A percentile compares a stretch with the other conserved stretches of the same genome.
phyloP scores from a whole-genome alignment of 176 grass and related monocot genomes.

The Zoysia japonica region DNA sequence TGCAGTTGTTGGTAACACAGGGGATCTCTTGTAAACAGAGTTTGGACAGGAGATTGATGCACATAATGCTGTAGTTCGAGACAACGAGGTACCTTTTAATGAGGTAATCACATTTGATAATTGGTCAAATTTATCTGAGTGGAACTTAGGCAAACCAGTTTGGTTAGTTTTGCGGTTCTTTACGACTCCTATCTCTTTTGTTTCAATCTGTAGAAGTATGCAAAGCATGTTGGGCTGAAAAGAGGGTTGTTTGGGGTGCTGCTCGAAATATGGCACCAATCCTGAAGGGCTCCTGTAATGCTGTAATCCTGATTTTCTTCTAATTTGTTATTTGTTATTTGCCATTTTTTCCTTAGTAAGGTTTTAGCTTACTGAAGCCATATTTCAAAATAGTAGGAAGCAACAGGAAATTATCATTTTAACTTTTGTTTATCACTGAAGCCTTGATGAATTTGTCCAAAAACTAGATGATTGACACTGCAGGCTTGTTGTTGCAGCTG shows the following conservation, averaged over 20 bases:
- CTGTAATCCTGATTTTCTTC: slow-evolving; percentile 50
- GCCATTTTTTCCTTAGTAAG: not conserved
- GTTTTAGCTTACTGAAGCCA: slow-evolving; percentile 17
- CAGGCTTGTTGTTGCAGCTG: slow-evolving; percentile 60
- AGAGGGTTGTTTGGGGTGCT: slow-evolving; percentile 95
- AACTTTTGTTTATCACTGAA: slow-evolving; percentile 17
- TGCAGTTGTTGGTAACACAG: slow-evolving; percentile 92
- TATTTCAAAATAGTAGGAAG: not conserved
- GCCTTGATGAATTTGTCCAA: not conserved
- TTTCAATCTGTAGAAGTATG: slow-evolving; percentile 77
- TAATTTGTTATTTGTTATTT: not conserved
- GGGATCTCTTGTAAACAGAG: slow-evolving; percentile 94
- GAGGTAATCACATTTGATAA: slow-evolving; percentile 51
- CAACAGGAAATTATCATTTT: slow-evolving; percentile 2
- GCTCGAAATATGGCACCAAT: slow-evolving; percentile 94
- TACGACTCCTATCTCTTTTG: slow-evolving; percentile 1
- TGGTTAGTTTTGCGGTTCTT: slow-evolving; percentile 8
- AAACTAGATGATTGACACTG: slow-evolving; percentile 21
- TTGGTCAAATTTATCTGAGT: slow-evolving; percentile 4
- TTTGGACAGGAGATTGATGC: slow-evolving; percentile 91
- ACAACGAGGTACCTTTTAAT: slow-evolving; percentile 97
- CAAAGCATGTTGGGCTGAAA: slow-evolving; percentile 92
- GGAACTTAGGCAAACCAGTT: not conserved
- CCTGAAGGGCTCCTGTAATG: slow-evolving; percentile 97
- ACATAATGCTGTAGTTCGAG: slow-evolving; percentile 92